These are phyloP conservation scores for Paraglomus occultum DNA, from an alignment of 192 early-diverging fungal genomes.

Conservation along the genomic window DNA sequence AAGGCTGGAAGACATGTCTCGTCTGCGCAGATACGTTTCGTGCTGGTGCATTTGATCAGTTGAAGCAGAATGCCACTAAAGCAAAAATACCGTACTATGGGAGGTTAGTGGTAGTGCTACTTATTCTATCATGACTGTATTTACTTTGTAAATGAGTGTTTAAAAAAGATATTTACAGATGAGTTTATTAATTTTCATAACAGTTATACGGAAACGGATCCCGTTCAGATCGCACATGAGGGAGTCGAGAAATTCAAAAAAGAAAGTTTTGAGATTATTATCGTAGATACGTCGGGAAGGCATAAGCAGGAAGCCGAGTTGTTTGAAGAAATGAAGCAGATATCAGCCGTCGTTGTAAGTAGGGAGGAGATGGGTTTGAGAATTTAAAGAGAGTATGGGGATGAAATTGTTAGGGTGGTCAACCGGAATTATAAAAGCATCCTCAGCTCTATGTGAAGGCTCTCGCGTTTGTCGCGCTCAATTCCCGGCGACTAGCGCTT, in stretches of 20 bases:
- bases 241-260: slow-evolving; percentile 93
- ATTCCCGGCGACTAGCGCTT: too few relatives aligned
- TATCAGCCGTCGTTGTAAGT: slow-evolving; percentile 72
- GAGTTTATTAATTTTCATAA: neutral
- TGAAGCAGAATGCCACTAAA: slow-evolving; percentile 96
- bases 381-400: too few relatives aligned
- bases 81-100: slow-evolving; percentile 98
- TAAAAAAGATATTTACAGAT: neutral
- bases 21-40: slow-evolving; percentile 97
- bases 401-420: neutral
- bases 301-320: slow-evolving; percentile 94
- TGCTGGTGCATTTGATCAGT: slow-evolving; percentile 97
- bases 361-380: neutral
- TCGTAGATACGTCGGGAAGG: slow-evolving; percentile 97
- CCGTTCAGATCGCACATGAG: slow-evolving; percentile 85
- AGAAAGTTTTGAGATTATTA: slow-evolving; percentile 93
- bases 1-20: slow-evolving; percentile 90
- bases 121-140: neutral
- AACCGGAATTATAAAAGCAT: neutral
- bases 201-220: slow-evolving; percentile 92
- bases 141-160: neutral
- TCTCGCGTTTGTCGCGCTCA: too few relatives aligned
- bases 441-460: neutral
- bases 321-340: slow-evolving; percentile 97
- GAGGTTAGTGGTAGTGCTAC: slow-evolving; percentile 38